Evolutionary conservation across 1,284 basidiomycete species (phyloP).

Genomic region (Leucoagaricus sp.): DNA sequence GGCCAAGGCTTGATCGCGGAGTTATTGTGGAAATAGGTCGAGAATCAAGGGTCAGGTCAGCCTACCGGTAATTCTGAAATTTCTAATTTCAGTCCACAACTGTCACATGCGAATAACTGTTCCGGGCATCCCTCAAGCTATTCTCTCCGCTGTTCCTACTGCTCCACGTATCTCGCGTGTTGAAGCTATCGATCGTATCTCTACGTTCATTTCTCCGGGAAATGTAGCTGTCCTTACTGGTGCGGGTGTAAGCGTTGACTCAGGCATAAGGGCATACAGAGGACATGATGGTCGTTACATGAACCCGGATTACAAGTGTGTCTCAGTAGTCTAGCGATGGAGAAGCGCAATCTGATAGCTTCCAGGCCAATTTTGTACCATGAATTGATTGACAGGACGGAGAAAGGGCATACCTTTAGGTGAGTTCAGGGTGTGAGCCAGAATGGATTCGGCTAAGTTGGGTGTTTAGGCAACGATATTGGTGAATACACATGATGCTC

Average conservation of each 20-base stretch:
- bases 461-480: constrained; percentile 69
- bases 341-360: background rate
- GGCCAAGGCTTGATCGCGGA: constrained; percentile 8
- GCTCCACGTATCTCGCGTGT: constrained; percentile 45
- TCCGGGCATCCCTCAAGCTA: constrained; percentile 69
- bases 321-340: background rate
- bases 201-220: constrained; percentile 66
- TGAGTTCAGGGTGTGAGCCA: constrained; percentile 19
- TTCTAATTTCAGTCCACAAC: constrained; percentile 21
- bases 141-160: constrained; percentile 44
- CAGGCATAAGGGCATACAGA: constrained; percentile 87
- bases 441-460: background rate
- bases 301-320: constrained; percentile 90
- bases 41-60: background rate
- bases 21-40: constrained; percentile 6
- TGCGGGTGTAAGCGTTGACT: constrained; percentile 91
- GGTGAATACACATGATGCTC: constrained; percentile 33
- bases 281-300: constrained; percentile 83
- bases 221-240: constrained; percentile 81
- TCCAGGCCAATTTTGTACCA: constrained; percentile 74
- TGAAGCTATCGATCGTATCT: constrained; percentile 66
- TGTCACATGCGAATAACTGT: constrained; percentile 79
- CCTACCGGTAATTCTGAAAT: background rate
- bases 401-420: constrained; percentile 70
- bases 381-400: constrained; percentile 73